Evolutionary conservation across 2,329 filamentous ascomycete genomes (phyloP).

Genomic region (Leptographium lundbergii): DNA sequence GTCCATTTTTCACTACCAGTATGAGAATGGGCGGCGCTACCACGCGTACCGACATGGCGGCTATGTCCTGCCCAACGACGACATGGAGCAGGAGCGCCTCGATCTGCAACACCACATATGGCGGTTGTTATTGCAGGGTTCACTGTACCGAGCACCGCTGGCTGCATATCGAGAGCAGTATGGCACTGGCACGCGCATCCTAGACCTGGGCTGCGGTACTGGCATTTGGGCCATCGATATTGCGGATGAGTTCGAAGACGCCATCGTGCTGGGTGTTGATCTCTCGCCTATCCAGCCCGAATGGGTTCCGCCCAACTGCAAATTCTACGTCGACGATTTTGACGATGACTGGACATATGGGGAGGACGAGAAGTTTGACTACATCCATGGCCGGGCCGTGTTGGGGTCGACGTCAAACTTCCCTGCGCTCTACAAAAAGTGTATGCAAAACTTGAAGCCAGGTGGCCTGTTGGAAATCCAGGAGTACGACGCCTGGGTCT

Average conservation of each 20-base stretch:
- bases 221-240: constrained; percentile 57
- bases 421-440: constrained; percentile 25
- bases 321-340: constrained; percentile 50
- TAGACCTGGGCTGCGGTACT: constrained; percentile 34
- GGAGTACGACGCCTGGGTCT: constrained; percentile 23
- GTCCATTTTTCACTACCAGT: constrained; percentile 15
- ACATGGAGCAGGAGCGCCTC: constrained; percentile 38
- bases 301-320: constrained; percentile 58
- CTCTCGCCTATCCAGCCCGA: constrained; percentile 54
- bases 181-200: constrained; percentile 18
- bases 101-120: constrained; percentile 42
- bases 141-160: constrained; percentile 20
- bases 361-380: constrained; percentile 29
- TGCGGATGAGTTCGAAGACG: constrained; percentile 24
- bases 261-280: constrained; percentile 49
- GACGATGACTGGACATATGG: constrained; percentile 16
- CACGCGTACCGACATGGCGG: constrained; percentile 22
- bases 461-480: constrained; percentile 43
- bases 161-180: neutral
- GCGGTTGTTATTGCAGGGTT: constrained; percentile 29
- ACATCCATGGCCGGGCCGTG: constrained; percentile 37
- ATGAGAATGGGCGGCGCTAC: constrained; percentile 24
- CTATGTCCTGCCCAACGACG: constrained; percentile 24
- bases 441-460: constrained; percentile 26
- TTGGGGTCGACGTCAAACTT: constrained; percentile 35